Base-by-base conservation (phyloP, 73 alveolate genomes). In the Breviolum minutum region DNA sequence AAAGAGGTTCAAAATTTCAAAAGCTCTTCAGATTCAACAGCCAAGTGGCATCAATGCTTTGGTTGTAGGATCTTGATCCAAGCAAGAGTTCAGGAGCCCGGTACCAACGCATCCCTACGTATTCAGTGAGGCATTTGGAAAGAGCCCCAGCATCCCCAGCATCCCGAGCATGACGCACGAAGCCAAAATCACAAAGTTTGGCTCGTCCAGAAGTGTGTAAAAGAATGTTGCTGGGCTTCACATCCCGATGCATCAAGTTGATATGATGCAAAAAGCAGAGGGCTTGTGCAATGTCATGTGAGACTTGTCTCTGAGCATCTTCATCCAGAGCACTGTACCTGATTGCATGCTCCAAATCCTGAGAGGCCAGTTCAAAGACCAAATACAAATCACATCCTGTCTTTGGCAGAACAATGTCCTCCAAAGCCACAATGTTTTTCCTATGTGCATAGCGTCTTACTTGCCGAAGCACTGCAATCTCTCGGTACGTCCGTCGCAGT, bases 61-160 rank as follows among this genome's bases (percentile, higher is more conserved):
- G 76, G n/a, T 62, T 54, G 88, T 91, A 91, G 87, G 7, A 24
- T 19, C 20, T 68, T 17, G 87, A 11, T 14, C 89, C 97, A 20
- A 91, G 77, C 12, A 91, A 79, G 22, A 91, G 88, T 79, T 91
- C 97, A 0, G 97, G 97, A 24, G 97, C 97, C 30, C 97, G 97
- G 88, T 91, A 91, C 97, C 97, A 91, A 63, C 97, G 97, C 95
- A 86, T 86, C 68, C 95, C 95, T 32, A 86, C 95, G 14, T 86
- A 86, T 66, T 86, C 95, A 14, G 95, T 86, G 77, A 86, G 19
- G 54, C 62, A n/a, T 32, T 32, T 62, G 80, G 63, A 63, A 0
- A 40, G 54, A 40, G 54, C 54, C 54, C 54, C 61, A 8, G 60
- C n/a, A 32, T 27, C 62, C 14, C 26, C 68, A 14, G 20, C n/a